Evolutionary conservation across 2,329 filamentous ascomycete species (phyloP).

Genomic region (Ophiostoma himal-ulmi): DNA sequence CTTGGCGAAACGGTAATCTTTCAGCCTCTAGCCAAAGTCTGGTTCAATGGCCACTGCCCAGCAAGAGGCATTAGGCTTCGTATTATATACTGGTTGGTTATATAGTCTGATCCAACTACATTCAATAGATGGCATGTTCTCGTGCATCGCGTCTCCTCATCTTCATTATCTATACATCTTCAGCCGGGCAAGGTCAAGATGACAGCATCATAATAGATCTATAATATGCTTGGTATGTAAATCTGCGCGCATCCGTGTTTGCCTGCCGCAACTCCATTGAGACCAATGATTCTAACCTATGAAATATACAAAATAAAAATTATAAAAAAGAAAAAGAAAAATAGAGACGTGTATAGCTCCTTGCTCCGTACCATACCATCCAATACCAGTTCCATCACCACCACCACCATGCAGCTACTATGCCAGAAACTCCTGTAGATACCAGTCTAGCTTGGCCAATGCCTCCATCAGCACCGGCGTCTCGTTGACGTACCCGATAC

Average conservation of each 20-base stretch:
- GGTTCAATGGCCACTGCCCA: too few relatives aligned
- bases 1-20: too few relatives aligned
- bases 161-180: too few relatives aligned
- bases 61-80: too few relatives aligned
- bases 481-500: constrained; percentile 69
- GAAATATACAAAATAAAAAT: background rate
- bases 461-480: constrained; percentile 64
- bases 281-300: background rate
- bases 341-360: background rate
- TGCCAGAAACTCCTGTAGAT: constrained; percentile 35
- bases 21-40: too few relatives aligned
- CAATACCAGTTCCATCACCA: background rate
- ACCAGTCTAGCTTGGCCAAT: constrained; percentile 45
- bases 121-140: too few relatives aligned
- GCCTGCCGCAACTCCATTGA: background rate
- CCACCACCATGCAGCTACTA: constrained; percentile 7
- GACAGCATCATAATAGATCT: background rate
- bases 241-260: background rate
- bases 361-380: background rate
- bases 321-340: background rate
- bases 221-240: background rate
- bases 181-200: background rate
- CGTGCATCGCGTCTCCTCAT: too few relatives aligned
- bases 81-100: too few relatives aligned
- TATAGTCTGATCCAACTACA: too few relatives aligned